Evolutionary conservation across 345 rosid genomes (phyloP).

Genomic region (Kandelia obovata): DNA sequence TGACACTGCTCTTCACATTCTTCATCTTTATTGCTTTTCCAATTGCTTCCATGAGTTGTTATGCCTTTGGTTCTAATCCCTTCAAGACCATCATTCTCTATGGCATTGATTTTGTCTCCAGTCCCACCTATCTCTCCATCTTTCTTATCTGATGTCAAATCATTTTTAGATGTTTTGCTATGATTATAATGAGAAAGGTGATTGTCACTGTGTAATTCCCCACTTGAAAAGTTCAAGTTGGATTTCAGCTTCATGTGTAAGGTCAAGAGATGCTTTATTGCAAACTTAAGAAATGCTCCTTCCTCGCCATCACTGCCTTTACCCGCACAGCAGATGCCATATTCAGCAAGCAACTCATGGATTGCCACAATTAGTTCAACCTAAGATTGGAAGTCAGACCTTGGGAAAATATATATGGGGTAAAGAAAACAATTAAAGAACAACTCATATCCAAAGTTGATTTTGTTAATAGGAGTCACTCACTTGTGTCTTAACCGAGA

Average conservation of each 20-base stretch:
- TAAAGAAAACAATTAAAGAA: conserved; percentile 6
- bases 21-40: conserved; percentile 20
- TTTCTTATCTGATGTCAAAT: conserved; percentile 27
- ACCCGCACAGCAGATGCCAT: conserved; percentile 90
- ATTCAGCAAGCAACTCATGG: conserved; percentile 90
- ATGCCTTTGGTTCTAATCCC: conserved; percentile 24
- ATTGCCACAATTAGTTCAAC: conserved; percentile 81
- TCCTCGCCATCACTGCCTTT: conserved; percentile 74
- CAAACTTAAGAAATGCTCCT: conserved; percentile 89
- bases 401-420: neutral
- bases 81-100: conserved; percentile 39
- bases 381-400: conserved; percentile 34
- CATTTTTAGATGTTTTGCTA: conserved; percentile 34
- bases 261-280: conserved; percentile 86
- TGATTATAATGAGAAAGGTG: conserved; percentile 22
- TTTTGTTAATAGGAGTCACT: conserved; percentile 19
- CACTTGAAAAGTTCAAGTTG: conserved; percentile 41
- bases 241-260: conserved; percentile 92
- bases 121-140: conserved; percentile 40
- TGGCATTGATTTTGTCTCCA: conserved; percentile 28
- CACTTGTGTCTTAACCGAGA: conserved; percentile 70
- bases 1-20: conserved; percentile 26
- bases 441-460: conserved; percentile 7
- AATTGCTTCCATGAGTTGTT: conserved; percentile 19
- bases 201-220: conserved; percentile 39